These are phyloP conservation scores for Blastobotrys illinoisensis DNA, from an alignment of 1,139 yeast species.

Conservation along the genomic window DNA sequence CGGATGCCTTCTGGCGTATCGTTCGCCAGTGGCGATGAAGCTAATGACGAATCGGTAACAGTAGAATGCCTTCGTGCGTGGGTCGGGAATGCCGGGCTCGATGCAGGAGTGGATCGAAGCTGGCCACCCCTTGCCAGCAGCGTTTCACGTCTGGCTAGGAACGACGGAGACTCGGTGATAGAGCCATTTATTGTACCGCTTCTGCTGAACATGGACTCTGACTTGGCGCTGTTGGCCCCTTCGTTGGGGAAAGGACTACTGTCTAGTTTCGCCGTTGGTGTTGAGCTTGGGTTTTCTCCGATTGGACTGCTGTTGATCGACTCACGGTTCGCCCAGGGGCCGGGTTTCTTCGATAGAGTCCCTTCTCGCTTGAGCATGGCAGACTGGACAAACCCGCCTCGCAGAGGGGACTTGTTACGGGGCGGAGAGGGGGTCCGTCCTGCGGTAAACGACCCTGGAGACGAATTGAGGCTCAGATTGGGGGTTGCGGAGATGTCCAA, in stretches of 20 bases:
- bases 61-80: constrained; percentile 1
- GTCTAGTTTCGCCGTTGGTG: neutral
- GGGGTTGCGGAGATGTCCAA: neutral
- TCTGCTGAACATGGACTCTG: neutral
- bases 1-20: neutral
- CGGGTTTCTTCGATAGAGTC: constrained; percentile 5
- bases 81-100: neutral
- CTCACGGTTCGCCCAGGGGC: neutral
- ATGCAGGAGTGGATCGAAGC: neutral
- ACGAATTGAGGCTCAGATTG: neutral
- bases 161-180: neutral
- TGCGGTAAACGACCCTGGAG: constrained; percentile 3
- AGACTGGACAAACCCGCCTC: constrained; percentile 29
- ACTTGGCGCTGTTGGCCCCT: neutral
- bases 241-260: neutral
- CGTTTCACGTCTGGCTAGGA: neutral
- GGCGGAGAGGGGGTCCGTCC: constrained; percentile 20
- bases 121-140: neutral
- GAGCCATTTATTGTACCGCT: neutral
- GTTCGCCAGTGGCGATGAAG: neutral
- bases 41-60: neutral
- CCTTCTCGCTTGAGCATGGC: constrained; percentile 28
- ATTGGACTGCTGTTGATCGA: neutral
- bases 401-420: constrained; percentile 16
- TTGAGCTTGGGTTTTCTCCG: neutral